phyloP scores from a whole-genome alignment of 306 rosid species.

The Comarum palustre region DNA sequence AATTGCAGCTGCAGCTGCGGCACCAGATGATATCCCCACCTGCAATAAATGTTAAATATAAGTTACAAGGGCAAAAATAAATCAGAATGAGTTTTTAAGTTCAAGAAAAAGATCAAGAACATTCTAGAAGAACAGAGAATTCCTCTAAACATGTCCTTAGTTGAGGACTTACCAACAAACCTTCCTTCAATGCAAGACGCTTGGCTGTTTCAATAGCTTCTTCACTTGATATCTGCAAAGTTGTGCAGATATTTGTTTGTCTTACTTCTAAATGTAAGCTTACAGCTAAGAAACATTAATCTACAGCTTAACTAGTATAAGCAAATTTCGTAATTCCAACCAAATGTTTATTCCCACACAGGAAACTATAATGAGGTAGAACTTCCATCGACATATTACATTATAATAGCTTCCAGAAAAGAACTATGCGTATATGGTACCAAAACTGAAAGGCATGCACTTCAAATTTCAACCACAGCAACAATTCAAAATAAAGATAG shows the following conservation, averaged over 20 bases:
- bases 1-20: constrained; percentile 85
- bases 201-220: constrained; percentile 86
- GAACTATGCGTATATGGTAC: not conserved
- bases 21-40: constrained; percentile 99
- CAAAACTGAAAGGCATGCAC: not conserved
- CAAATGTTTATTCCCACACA: not conserved
- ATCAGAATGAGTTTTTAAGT: not conserved
- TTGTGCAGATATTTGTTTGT: constrained; percentile 9
- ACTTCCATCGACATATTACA: too few species aligned
- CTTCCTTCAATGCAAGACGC: constrained; percentile 81
- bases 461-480: not conserved
- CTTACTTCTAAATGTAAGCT: not conserved
- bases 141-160: constrained; percentile 21
- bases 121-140: not conserved
- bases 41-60: constrained; percentile 30
- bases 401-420: not conserved
- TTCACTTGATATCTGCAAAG: constrained; percentile 75
- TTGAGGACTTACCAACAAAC: constrained; percentile 57
- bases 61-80: not conserved
- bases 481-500: not conserved
- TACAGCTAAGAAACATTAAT: not conserved
- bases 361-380: not conserved
- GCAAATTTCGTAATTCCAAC: not conserved
- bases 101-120: not conserved
- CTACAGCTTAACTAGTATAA: not conserved